phyloP scores from a whole-genome alignment of 768 basidiomycete genomes.

The Mycena vitilis region DNA sequence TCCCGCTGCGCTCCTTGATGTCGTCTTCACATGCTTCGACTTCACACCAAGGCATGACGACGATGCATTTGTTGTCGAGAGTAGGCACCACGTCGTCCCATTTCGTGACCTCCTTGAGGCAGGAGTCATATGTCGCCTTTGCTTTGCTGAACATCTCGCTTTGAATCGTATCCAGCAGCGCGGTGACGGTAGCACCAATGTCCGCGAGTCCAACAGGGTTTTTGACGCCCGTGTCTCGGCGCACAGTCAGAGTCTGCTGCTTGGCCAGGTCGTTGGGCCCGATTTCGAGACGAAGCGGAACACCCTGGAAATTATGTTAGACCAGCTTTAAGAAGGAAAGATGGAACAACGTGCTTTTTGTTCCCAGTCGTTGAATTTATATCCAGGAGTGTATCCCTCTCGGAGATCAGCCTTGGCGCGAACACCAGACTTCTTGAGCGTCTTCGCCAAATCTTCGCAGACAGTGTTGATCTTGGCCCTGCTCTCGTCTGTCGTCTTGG shows the following conservation, averaged over 20 bases:
- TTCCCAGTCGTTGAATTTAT: conserved; percentile 99
- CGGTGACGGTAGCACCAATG: conserved; percentile 61
- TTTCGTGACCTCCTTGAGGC: conserved; percentile 77
- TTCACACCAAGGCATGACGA: conserved; percentile 97
- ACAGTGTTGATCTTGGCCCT: conserved; percentile 78
- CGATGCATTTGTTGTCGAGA: conserved; percentile 88
- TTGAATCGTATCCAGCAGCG: conserved; percentile 88
- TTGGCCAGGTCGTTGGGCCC: conserved; percentile 93
- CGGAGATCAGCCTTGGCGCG: conserved; percentile 91
- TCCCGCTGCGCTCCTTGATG: conserved; percentile 94
- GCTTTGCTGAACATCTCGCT: conserved; percentile 88
- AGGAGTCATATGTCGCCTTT: conserved; percentile 74
- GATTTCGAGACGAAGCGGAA: conserved; percentile 96
- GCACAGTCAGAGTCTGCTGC: conserved; percentile 83
- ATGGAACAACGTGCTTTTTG: conserved; percentile 81
- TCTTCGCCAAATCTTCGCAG: conserved; percentile 82
- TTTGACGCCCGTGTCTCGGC: conserved; percentile 72
- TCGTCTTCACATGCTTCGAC: conserved; percentile 93
- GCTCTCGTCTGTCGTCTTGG: conserved; percentile 77
- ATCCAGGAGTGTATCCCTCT: conserved; percentile 97
- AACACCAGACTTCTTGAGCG: conserved; percentile 77
- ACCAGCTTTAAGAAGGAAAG: neutral
- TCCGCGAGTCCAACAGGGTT: conserved; percentile 56
- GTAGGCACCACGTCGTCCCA: conserved; percentile 96
- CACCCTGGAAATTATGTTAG: conserved; percentile 68